Conservation (phyloP, 2,329 filamentous ascomycete species). For the Alternaria burnsii region DNA sequence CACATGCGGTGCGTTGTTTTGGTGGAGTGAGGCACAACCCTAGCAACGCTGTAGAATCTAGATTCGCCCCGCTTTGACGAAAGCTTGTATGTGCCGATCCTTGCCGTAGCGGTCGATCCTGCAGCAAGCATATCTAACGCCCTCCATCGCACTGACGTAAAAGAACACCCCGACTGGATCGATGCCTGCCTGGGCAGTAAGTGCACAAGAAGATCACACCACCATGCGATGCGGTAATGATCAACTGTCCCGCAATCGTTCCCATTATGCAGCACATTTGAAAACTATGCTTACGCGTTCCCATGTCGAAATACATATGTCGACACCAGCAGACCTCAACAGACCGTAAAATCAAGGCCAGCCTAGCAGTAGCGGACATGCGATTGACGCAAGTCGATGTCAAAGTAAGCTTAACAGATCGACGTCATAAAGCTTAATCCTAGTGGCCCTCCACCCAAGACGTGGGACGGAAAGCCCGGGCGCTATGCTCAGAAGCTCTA, state of each 20-base stretch:
- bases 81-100: not conserved
- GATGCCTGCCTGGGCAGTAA: not conserved
- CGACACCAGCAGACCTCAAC: not conserved
- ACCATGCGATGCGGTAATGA: not conserved
- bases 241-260: not conserved
- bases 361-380: not conserved
- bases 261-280: not conserved
- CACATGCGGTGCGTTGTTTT: not conserved
- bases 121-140: not conserved
- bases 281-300: not conserved
- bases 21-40: not conserved
- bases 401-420: constrained; percentile 18
- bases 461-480: constrained; percentile 9
- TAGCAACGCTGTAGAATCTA: not conserved
- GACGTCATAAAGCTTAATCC: constrained; percentile 19
- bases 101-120: not conserved
- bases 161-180: not conserved
- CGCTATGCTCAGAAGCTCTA: constrained; percentile 4
- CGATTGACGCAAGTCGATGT: constrained; percentile 10
- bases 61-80: not conserved
- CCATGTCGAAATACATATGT: not conserved
- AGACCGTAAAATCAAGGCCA: not conserved
- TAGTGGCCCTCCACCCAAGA: not conserved
- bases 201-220: constrained; percentile 3
- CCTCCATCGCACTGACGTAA: not conserved